Evolutionary conservation across 495 filamentous ascomycete species (phyloP).

Genomic region (Ascobolus immersus): DNA sequence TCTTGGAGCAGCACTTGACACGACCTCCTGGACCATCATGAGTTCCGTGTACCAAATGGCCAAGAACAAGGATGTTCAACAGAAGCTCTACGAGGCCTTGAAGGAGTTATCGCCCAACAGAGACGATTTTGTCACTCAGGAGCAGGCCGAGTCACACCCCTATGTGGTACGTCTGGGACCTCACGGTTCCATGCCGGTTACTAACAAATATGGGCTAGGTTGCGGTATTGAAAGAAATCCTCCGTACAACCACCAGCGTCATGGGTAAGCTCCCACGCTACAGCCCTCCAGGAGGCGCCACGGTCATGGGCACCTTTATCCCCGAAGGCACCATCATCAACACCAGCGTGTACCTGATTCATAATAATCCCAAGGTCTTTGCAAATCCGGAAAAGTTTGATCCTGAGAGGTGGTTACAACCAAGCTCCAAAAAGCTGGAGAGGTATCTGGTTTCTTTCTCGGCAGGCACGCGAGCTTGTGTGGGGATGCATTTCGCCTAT

Average conservation of each 20-base stretch:
- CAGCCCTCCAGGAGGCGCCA: slow-evolving; percentile 14
- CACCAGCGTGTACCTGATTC: slow-evolving; percentile 24
- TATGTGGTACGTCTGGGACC: too few species aligned
- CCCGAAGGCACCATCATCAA: slow-evolving; percentile 21
- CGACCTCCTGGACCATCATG: too few species aligned
- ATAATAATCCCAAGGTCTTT: slow-evolving; percentile 24
- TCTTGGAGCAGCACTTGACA: too few species aligned
- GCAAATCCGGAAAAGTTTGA: slow-evolving; percentile 23
- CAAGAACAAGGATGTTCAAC: too few species aligned
- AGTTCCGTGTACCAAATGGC: too few species aligned
- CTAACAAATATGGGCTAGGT: too few species aligned
- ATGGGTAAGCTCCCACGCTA: slow-evolving; percentile 20
- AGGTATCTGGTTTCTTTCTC: slow-evolving; percentile 25
- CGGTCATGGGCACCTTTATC: slow-evolving; percentile 16
- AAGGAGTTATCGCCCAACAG: too few species aligned
- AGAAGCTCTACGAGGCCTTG: too few species aligned
- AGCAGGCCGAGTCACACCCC: too few species aligned
- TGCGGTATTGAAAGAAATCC: too few species aligned
- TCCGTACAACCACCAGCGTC: slow-evolving; percentile 23
- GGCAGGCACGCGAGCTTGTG: slow-evolving; percentile 23
- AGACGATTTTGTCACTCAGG: too few species aligned
- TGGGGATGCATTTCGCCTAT: slow-evolving; percentile 31
- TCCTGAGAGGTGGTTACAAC: slow-evolving; percentile 26
- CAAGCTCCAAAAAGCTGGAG: slow-evolving; percentile 18
- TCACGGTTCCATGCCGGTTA: too few species aligned